Conservation (phyloP, 306 rosid genomes). For the Gynostemma pentaphyllum region DNA sequence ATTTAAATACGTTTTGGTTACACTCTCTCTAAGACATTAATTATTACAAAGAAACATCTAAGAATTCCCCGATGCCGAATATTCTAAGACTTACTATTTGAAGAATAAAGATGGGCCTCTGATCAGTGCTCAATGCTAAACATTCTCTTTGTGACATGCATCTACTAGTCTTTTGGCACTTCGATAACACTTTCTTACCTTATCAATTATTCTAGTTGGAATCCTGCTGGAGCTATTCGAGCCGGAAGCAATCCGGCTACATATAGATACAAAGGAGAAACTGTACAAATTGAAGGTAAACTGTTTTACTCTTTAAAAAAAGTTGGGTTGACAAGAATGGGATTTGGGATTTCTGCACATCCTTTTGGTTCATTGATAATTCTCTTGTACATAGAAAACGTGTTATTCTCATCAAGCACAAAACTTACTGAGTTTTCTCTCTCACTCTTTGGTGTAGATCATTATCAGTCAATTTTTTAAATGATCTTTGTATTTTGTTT, state of each 20-base stretch:
- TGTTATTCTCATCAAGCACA: background rate
- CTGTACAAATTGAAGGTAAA: conserved; percentile 66
- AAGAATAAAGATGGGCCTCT: background rate
- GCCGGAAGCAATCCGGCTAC: conserved; percentile 83
- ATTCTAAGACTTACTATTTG: background rate
- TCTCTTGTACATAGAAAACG: background rate
- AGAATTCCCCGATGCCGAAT: background rate
- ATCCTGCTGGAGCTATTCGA: conserved; percentile 88
- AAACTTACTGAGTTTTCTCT: conserved; percentile 28
- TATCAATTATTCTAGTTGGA: conserved; percentile 61
- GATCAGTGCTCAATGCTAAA: background rate
- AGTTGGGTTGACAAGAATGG: background rate
- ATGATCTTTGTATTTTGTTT: background rate
- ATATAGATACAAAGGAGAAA: conserved; percentile 55
- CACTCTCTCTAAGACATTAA: background rate
- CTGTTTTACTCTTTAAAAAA: conserved; percentile 7
- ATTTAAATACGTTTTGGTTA: background rate
- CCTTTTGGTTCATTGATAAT: background rate
- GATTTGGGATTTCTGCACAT: conserved; percentile 2
- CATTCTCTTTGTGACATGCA: background rate
- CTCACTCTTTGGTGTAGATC: background rate
- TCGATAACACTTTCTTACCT: conserved; percentile 14
- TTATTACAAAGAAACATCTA: background rate
- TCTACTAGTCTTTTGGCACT: conserved; percentile 2
- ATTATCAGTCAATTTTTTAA: background rate